Evolutionary conservation across 495 filamentous ascomycete species (phyloP), one percentile per base, ranked within the genome.

Genomic region (Zalerion maritima): DNA sequence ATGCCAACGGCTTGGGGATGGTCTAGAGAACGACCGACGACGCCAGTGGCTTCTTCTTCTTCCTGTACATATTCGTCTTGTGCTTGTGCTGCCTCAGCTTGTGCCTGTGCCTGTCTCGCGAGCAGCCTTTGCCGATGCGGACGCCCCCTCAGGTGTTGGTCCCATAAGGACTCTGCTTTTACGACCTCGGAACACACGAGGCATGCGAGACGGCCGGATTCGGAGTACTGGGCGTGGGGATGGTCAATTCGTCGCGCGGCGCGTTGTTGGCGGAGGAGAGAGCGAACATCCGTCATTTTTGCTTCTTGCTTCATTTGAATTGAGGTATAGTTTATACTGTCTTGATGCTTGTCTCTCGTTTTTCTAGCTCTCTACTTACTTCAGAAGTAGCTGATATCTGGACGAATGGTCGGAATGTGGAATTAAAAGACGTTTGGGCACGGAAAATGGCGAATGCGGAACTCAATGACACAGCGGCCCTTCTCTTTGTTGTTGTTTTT

Each of bases 241-340:
- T 79, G 75, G 6, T 70, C 64, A 36, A 82, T 75, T 42, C 78
- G 71, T 37, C 83, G 75, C 26, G 74, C 69, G 28, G 71, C 73
- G 43, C 84, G 77, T 54, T 92, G 81, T 48, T 71, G 78, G 40
- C 82, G 76, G 25, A 92, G 70, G 11, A 92, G 64, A 12, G 81
- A 71, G 24, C 84, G 78, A 10, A 85, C 77, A 47, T 92, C 82
- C 37, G 83, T 71, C 84, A 93, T 93, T n/a, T n/a, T n/a, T n/a
- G n/a, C n/a, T n/a, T n/a, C n/a, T n/a, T n/a, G n/a, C n/a, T n/a
- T n/a, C n/a, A n/a, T n/a, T n/a, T n/a, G n/a, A n/a, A n/a, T n/a
- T n/a, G n/a, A n/a, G n/a, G n/a, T n/a, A n/a, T n/a, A n/a, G n/a
- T n/a, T n/a, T n/a, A n/a, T n/a, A n/a, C n/a, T n/a, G n/a, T n/a